Evolutionary conservation across 2,329 filamentous ascomycete genomes (phyloP).

Genomic region (Fusarium dlaminii): DNA sequence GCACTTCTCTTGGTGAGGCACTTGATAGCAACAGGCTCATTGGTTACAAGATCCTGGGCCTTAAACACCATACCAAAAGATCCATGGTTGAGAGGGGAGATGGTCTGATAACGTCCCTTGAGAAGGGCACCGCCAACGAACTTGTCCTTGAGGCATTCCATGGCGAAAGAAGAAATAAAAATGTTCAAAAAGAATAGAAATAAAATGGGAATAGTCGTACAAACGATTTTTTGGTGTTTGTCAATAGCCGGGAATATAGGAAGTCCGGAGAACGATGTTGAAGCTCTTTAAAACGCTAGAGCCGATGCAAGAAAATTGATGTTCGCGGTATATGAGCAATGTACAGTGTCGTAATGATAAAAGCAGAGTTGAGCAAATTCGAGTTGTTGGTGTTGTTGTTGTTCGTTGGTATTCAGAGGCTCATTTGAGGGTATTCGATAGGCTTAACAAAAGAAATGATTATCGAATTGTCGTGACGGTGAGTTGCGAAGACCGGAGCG

Average conservation of each 20-base stretch:
- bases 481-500: slow-evolving; percentile 43
- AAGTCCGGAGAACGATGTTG: slow-evolving; percentile 11
- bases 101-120: slow-evolving; percentile 87
- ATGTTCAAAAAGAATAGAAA: slow-evolving; percentile 27
- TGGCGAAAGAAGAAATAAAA: slow-evolving; percentile 40
- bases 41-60: slow-evolving; percentile 81
- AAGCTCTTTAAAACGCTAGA: slow-evolving; percentile 29
- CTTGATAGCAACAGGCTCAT: slow-evolving; percentile 91
- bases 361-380: slow-evolving; percentile 37
- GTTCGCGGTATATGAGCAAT: slow-evolving; percentile 43
- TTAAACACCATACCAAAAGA: slow-evolving; percentile 99
- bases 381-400: slow-evolving; percentile 40
- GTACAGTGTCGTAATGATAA: slow-evolving; percentile 46
- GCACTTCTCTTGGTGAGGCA: slow-evolving; percentile 87
- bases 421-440: slow-evolving; percentile 52
- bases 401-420: slow-evolving; percentile 52
- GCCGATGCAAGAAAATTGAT: slow-evolving; percentile 30
- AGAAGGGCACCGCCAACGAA: slow-evolving; percentile 84
- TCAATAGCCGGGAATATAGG: slow-evolving; percentile 27
- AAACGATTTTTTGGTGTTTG: slow-evolving; percentile 38
- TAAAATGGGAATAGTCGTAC: slow-evolving; percentile 45
- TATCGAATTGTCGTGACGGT: slow-evolving; percentile 47
- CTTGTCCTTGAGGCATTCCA: slow-evolving; percentile 89
- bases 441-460: slow-evolving; percentile 51
- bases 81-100: slow-evolving; percentile 96